These are phyloP conservation scores for Tulasnella sp. DNA, from an alignment of 768 basidiomycete species.

Conservation along the genomic window DNA sequence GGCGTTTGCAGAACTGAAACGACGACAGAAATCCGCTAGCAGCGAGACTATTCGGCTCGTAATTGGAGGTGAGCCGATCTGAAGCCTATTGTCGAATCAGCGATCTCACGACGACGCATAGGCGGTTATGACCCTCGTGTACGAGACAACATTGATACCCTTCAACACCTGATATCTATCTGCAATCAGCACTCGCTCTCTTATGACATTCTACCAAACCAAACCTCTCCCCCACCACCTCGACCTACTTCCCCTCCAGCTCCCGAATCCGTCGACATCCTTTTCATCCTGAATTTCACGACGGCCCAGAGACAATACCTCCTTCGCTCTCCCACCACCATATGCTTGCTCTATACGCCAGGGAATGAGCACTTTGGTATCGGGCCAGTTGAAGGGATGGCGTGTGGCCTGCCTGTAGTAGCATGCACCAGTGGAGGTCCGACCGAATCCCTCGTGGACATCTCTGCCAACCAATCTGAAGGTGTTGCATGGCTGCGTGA, in stretches of 20 bases:
- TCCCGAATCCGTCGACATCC: slow-evolving; percentile 53
- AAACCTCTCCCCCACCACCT: slow-evolving; percentile 24
- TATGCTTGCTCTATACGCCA: slow-evolving; percentile 87
- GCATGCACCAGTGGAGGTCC: slow-evolving; percentile 88
- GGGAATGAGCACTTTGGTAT: slow-evolving; percentile 97
- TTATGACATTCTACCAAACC: slow-evolving; percentile 36
- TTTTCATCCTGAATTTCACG: slow-evolving; percentile 91
- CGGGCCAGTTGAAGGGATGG: slow-evolving; percentile 92
- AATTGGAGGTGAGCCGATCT: slow-evolving; percentile 57
- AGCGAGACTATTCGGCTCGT: slow-evolving; percentile 58
- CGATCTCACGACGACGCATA: slow-evolving; percentile 35
- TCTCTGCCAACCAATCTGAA: slow-evolving; percentile 36
- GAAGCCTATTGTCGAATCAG: neutral
- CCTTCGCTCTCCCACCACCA: slow-evolving; percentile 60
- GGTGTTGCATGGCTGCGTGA: slow-evolving; percentile 71
- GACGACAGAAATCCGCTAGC: slow-evolving; percentile 35
- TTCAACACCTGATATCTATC: slow-evolving; percentile 58
- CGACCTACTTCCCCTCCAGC: slow-evolving; percentile 29
- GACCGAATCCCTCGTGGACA: slow-evolving; percentile 73
- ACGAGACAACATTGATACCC: slow-evolving; percentile 70
- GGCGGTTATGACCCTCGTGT: slow-evolving; percentile 90
- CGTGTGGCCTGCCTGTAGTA: slow-evolving; percentile 82
- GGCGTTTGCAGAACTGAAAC: slow-evolving; percentile 61
- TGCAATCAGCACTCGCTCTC: slow-evolving; percentile 55
- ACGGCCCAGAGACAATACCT: slow-evolving; percentile 78